These are phyloP conservation scores for Bipolaris cookei DNA, from an alignment of 2,329 filamentous ascomycete species.

Conservation along the genomic window DNA sequence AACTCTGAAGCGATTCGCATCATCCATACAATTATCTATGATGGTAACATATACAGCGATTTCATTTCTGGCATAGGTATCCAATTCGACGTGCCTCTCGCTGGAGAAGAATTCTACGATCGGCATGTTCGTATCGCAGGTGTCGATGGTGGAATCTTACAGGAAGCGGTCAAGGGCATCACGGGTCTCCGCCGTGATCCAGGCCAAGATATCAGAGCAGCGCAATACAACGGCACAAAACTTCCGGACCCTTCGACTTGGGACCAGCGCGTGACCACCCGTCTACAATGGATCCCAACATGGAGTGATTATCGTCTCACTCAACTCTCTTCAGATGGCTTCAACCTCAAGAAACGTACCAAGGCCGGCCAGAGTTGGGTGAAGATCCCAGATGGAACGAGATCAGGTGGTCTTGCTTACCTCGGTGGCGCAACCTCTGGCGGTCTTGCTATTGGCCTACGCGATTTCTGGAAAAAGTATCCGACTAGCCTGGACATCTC, in stretches of 20 bases:
- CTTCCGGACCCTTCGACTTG: slow-evolving; percentile 53
- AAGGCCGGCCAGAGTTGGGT: slow-evolving; percentile 64
- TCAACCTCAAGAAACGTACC: slow-evolving; percentile 66
- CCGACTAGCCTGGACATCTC: slow-evolving; percentile 64
- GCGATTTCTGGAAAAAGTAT: slow-evolving; percentile 69
- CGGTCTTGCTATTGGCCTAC: slow-evolving; percentile 64
- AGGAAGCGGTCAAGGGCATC: slow-evolving; percentile 65
- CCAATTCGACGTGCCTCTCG: slow-evolving; percentile 62
- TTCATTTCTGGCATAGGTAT: slow-evolving; percentile 64
- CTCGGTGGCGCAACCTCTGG: slow-evolving; percentile 63
- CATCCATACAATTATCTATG: slow-evolving; percentile 64
- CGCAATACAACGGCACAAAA: slow-evolving; percentile 58
- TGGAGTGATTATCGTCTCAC: slow-evolving; percentile 65
- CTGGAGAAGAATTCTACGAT: slow-evolving; percentile 61
- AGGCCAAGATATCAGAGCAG: slow-evolving; percentile 55
- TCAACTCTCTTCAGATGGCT: slow-evolving; percentile 66
- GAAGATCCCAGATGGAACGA: slow-evolving; percentile 63
- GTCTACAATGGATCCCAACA: slow-evolving; percentile 62
- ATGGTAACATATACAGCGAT: slow-evolving; percentile 57
- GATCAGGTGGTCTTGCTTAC: slow-evolving; percentile 64
- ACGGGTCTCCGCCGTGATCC: slow-evolving; percentile 66
- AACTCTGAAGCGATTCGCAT: slow-evolving; percentile 62
- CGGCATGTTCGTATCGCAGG: slow-evolving; percentile 65
- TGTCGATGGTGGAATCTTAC: slow-evolving; percentile 61
- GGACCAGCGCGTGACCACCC: slow-evolving; percentile 55